A percentile compares a stretch with the other conserved stretches of the same genome.
Conservation (phyloP, 768 basidiomycete genomes). For the Solioccasus polychromus region DNA sequence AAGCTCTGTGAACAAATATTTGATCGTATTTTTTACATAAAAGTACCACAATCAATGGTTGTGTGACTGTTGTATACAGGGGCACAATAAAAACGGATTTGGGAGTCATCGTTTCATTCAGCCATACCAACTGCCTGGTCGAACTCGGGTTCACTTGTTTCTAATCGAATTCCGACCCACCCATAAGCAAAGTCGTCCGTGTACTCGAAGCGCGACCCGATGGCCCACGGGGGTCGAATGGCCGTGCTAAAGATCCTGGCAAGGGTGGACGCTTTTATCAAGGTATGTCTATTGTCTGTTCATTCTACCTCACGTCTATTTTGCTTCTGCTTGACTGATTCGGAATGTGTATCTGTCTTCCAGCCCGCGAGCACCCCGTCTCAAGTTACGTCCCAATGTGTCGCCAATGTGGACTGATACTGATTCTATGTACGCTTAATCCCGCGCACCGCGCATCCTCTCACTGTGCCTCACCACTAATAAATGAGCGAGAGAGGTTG, state of each 20-base stretch:
- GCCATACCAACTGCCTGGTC: slow-evolving; percentile 24
- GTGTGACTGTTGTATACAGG: no score
- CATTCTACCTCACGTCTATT: no score
- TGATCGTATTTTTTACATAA: no score
- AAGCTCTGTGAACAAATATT: no score
- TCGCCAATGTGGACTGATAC: slow-evolving; percentile 55
- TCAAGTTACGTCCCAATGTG: slow-evolving; percentile 58
- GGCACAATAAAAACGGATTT: no score
- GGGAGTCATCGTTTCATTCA: no score
- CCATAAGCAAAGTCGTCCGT: slow-evolving; percentile 49
- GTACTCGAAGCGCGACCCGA: slow-evolving; percentile 47
- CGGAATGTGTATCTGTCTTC: neutral
- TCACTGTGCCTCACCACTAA: slow-evolving; percentile 43
- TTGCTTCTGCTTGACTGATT: no score
- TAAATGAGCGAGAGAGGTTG: slow-evolving; percentile 32
- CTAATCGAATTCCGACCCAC: slow-evolving; percentile 52
- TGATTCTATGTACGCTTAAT: slow-evolving; percentile 58
- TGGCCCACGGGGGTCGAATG: slow-evolving; percentile 36
- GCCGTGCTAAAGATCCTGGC: slow-evolving; percentile 46
- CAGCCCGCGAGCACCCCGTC: slow-evolving; percentile 58
- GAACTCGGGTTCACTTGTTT: slow-evolving; percentile 46
- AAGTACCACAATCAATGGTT: no score
- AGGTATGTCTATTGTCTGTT: no score
- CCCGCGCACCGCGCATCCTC: slow-evolving; percentile 55
- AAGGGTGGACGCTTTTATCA: slow-evolving; percentile 71